These are phyloP conservation scores for Diaporthe vexans DNA, from an alignment of 2,329 filamentous ascomycete genomes.

Conservation along the genomic window DNA sequence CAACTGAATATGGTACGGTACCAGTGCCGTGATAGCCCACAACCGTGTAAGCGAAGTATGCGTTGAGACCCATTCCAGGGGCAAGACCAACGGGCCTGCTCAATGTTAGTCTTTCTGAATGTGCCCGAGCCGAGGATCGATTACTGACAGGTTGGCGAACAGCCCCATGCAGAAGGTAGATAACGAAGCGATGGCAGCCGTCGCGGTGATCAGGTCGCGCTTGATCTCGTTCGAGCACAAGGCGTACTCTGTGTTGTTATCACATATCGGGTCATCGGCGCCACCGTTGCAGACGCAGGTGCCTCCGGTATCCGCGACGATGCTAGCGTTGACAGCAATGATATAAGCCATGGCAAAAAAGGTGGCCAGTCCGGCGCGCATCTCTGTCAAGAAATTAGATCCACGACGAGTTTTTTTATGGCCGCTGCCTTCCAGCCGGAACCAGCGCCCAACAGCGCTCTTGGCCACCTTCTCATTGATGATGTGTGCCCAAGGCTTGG, in stretches of 20 bases:
- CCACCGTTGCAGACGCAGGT: conserved; percentile 79
- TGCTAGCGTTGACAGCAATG: conserved; percentile 63
- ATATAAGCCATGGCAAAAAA: conserved; percentile 76
- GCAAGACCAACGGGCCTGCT: conserved; percentile 75
- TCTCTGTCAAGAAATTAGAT: conserved; percentile 84
- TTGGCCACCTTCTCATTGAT: conserved; percentile 72
- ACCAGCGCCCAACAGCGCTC: conserved; percentile 78
- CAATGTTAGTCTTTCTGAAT: conserved; percentile 9
- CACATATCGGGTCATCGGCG: conserved; percentile 66
- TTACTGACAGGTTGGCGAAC: conserved; percentile 78
- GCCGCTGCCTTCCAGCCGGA: conserved; percentile 85
- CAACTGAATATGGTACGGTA: conserved; percentile 79
- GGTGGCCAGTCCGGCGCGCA: conserved; percentile 85
- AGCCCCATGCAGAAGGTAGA: conserved; percentile 88
- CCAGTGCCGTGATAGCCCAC: conserved; percentile 84
- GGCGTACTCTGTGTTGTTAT: conserved; percentile 69
- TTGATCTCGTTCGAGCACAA: conserved; percentile 76
- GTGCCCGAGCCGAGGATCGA: background rate
- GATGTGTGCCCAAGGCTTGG: conserved; percentile 58
- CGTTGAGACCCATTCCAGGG: conserved; percentile 86
- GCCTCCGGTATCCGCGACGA: conserved; percentile 75
- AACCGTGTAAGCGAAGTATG: conserved; percentile 87
- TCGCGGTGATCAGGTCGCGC: conserved; percentile 86
- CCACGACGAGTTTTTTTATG: conserved; percentile 73
- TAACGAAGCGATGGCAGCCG: conserved; percentile 84